phyloP scores from a whole-genome alignment of 2,329 filamentous ascomycete genomes.

The Pyrenophora seminiperda region DNA sequence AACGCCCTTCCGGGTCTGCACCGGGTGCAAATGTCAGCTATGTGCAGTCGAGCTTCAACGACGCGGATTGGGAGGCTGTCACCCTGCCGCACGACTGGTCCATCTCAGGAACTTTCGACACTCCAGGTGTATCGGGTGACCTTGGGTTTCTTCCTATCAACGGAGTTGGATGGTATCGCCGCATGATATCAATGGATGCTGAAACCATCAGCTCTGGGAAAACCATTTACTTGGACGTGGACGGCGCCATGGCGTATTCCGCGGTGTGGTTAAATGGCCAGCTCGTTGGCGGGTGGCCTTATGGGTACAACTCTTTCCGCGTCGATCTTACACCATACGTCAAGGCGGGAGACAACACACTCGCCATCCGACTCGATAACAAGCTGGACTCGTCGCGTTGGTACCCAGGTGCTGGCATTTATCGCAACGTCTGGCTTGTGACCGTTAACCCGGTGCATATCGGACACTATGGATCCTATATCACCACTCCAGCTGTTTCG shows the following conservation, averaged over 20 bases:
- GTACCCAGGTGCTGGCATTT: slow-evolving; percentile 62
- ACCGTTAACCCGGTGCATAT: slow-evolving; percentile 55
- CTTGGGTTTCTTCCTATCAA: slow-evolving; percentile 56
- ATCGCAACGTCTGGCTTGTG: slow-evolving; percentile 61
- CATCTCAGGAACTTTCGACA: slow-evolving; percentile 53
- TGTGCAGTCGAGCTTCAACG: slow-evolving; percentile 47
- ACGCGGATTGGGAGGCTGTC: slow-evolving; percentile 51
- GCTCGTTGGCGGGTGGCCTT: slow-evolving; percentile 60
- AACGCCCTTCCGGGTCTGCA: slow-evolving; percentile 37
- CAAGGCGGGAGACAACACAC: slow-evolving; percentile 46
- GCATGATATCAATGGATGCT: slow-evolving; percentile 43
- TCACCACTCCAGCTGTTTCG: slow-evolving; percentile 56
- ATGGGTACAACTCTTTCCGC: slow-evolving; percentile 58
- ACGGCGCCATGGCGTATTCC: slow-evolving; percentile 60
- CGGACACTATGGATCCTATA: slow-evolving; percentile 56
- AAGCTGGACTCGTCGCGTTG: slow-evolving; percentile 56
- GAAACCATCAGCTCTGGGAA: slow-evolving; percentile 42
- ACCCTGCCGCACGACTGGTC: slow-evolving; percentile 59
- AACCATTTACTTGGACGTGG: slow-evolving; percentile 55
- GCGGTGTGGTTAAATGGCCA: slow-evolving; percentile 60
- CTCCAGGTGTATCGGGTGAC: slow-evolving; percentile 43
- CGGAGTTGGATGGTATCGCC: slow-evolving; percentile 62
- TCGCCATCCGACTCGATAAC: slow-evolving; percentile 61
- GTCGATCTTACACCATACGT: slow-evolving; percentile 57
- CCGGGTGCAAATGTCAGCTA: slow-evolving; percentile 42